Conservation (phyloP, 2,329 filamentous ascomycete species). For the Emericellopsis cladophorae region DNA sequence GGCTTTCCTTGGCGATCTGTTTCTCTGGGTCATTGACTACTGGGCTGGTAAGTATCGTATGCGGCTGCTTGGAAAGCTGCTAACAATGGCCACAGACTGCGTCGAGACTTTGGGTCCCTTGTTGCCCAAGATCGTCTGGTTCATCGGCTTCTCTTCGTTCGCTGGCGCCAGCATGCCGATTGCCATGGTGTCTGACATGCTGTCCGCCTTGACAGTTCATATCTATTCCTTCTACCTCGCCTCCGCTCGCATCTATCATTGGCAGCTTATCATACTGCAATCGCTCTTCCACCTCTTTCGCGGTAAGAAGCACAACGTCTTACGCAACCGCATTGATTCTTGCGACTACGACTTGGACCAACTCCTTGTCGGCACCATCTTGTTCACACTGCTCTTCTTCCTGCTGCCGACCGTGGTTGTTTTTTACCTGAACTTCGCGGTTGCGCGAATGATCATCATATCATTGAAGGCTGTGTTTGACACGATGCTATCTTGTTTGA, state of each 20-base stretch:
- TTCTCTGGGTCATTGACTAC: conserved; percentile 97
- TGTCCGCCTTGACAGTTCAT: conserved; percentile 84
- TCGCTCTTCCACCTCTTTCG: conserved; percentile 98
- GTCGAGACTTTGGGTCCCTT: conserved; percentile 66
- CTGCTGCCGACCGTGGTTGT: conserved; percentile 88
- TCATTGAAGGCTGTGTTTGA: conserved; percentile 83
- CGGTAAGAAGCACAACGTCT: conserved; percentile 93
- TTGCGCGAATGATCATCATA: conserved; percentile 90
- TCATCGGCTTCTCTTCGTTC: conserved; percentile 90
- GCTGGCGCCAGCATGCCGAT: conserved; percentile 96
- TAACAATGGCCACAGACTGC: conserved; percentile 40
- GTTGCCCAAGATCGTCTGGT: conserved; percentile 77
- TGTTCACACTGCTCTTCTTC: conserved; percentile 93
- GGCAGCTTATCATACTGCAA: conserved; percentile 93
- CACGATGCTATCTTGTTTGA: conserved; percentile 82
- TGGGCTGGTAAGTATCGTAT: conserved; percentile 60
- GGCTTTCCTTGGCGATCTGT: conserved; percentile 86
- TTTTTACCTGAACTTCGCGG: conserved; percentile 93
- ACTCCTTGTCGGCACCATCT: conserved; percentile 85
- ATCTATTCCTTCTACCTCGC: conserved; percentile 98
- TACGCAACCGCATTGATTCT: conserved; percentile 94
- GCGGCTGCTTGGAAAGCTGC: background rate
- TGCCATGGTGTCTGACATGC: conserved; percentile 83
- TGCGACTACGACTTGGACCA: conserved; percentile 98
- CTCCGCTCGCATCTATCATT: conserved; percentile 93